These are phyloP conservation scores for Globisporangium nagaii DNA, from an alignment of 352 stramenopile species.

Conservation along the genomic window DNA sequence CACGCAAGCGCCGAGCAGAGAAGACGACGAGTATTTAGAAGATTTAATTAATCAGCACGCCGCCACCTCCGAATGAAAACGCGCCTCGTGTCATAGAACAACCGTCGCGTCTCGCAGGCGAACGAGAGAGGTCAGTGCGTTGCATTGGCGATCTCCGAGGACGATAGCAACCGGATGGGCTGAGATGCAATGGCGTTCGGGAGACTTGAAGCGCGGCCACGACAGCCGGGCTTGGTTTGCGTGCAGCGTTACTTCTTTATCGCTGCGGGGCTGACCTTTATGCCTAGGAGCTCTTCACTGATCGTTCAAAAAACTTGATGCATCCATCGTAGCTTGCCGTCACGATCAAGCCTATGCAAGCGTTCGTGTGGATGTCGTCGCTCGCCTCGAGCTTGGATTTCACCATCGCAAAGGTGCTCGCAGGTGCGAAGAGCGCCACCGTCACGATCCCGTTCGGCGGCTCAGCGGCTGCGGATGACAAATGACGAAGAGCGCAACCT, in stretches of 20 bases:
- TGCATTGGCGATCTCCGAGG: too few species aligned
- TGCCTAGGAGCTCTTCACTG: slow-evolving; percentile 20
- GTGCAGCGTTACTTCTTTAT: neutral
- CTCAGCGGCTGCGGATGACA: slow-evolving; percentile 37
- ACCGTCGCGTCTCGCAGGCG: too few species aligned
- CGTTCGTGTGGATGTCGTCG: slow-evolving; percentile 57
- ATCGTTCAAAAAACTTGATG: slow-evolving; percentile 77
- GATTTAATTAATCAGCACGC: slow-evolving; percentile 11
- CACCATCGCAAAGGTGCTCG: slow-evolving; percentile 77
- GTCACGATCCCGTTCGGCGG: slow-evolving; percentile 72
- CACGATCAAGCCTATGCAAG: slow-evolving; percentile 74
- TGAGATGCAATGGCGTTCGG: neutral
- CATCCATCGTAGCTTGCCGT: slow-evolving; percentile 82
- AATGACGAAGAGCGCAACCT: neutral
- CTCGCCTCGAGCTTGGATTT: slow-evolving; percentile 62
- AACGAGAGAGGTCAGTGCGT: too few species aligned
- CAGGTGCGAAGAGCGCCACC: slow-evolving; percentile 71
- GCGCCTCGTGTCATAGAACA: neutral
- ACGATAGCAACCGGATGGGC: neutral
- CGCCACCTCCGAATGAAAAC: slow-evolving; percentile 2
- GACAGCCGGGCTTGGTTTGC: too few species aligned
- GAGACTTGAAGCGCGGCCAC: too few species aligned
- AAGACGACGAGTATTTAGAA: slow-evolving; percentile 11
- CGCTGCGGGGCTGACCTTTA: neutral
- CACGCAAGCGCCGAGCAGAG: neutral